phyloP scores from a whole-genome alignment of 768 basidiomycete species.

The Leccinellum albellum region DNA sequence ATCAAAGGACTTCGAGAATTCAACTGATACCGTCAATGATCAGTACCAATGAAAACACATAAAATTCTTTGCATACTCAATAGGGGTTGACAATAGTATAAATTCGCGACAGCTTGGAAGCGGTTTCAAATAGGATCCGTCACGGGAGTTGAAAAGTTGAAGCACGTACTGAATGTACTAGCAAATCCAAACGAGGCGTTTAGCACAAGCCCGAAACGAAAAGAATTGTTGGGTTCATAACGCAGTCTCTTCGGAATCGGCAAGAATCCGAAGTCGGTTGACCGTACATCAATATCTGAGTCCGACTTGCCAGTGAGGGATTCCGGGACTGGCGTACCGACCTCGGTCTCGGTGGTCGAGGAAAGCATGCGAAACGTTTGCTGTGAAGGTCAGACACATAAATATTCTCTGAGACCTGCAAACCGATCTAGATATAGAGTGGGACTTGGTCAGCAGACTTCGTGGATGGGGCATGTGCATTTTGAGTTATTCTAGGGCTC shows the following conservation, averaged over 20 bases:
- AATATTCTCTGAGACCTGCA: slow-evolving; percentile 5
- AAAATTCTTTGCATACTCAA: slow-evolving; percentile 45
- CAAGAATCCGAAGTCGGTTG: slow-evolving; percentile 57
- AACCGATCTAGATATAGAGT: not conserved
- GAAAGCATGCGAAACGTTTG: slow-evolving; percentile 12
- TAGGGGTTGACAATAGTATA: slow-evolving; percentile 83
- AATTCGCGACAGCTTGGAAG: slow-evolving; percentile 58
- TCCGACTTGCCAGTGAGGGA: not conserved
- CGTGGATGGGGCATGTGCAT: not conserved
- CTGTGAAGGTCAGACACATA: slow-evolving; percentile 1
- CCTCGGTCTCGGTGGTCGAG: slow-evolving; percentile 6
- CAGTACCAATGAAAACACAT: not conserved
- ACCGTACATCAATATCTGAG: not conserved
- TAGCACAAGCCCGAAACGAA: slow-evolving; percentile 48
- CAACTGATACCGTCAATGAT: slow-evolving; percentile 14
- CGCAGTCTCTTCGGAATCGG: slow-evolving; percentile 58
- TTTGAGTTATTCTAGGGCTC: not conserved
- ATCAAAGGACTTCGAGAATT: slow-evolving; percentile 38
- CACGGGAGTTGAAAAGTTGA: too few relatives aligned
- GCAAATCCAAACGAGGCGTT: slow-evolving; percentile 62
- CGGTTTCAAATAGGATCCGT: not conserved
- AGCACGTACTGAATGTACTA: slow-evolving; percentile 41
- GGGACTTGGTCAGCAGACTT: not conserved
- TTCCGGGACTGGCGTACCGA: not conserved
- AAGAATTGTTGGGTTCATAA: slow-evolving; percentile 48